Evolutionary conservation across 2,329 filamentous ascomycete genomes (phyloP).

Genomic region (Penicillium concentricum): DNA sequence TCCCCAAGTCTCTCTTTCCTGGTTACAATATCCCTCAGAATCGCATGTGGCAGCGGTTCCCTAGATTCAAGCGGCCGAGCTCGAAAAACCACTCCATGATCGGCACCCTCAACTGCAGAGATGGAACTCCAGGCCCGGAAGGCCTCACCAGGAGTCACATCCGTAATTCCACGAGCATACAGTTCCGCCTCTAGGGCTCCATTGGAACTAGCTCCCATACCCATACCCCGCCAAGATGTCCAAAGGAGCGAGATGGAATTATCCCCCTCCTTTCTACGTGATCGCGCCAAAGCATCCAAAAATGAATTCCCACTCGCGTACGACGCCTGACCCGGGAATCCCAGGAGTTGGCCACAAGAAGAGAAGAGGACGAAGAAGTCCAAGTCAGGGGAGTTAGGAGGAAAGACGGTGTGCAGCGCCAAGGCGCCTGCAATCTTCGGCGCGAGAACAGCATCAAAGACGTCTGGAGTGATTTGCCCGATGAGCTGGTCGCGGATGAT

Average conservation of each 20-base stretch:
- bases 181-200: neutral
- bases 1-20: neutral
- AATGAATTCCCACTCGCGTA: neutral
- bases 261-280: neutral
- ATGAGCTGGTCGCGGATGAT: neutral
- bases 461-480: neutral
- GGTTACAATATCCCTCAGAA: slow-evolving; percentile 14
- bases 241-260: neutral
- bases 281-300: neutral
- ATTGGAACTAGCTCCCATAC: neutral
- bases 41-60: slow-evolving; percentile 25
- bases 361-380: neutral
- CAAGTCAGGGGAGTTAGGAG: neutral
- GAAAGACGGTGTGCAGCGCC: neutral
- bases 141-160: neutral
- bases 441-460: neutral
- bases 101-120: slow-evolving; percentile 31
- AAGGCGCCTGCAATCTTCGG: neutral
- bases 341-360: neutral
- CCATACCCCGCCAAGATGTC: neutral
- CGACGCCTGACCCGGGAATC: neutral
- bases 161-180: neutral
- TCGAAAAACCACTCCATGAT: slow-evolving; percentile 42
- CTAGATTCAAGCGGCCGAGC: slow-evolving; percentile 30
- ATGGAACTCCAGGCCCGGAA: slow-evolving; percentile 21